Percentiles rank a stretch among this genome's conserved stretches.
phyloP scores from a whole-genome alignment of 305 asterid genomes.

The Coffea humblotiana region DNA sequence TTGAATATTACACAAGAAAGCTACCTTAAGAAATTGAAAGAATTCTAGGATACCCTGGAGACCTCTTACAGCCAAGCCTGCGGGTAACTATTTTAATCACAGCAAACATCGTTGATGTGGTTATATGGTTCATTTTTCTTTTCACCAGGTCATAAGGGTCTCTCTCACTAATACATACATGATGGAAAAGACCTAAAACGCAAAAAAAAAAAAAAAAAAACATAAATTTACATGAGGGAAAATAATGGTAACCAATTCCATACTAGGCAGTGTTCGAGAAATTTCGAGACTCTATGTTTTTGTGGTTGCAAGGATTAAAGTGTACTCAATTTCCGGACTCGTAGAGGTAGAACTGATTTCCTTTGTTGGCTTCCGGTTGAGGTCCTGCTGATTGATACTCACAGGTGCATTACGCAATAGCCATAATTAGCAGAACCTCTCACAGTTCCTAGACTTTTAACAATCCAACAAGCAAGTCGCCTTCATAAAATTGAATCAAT shows the following conservation, averaged over 20 bases:
- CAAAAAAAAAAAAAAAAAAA: too few species aligned
- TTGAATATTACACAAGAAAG: neutral
- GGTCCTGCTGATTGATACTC: neutral
- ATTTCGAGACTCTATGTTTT: too few species aligned
- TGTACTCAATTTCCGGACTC: neutral
- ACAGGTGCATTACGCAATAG: neutral
- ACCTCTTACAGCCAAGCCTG: neutral
- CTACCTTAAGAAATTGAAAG: neutral
- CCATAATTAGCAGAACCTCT: too few species aligned
- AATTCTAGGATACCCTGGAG: constrained; percentile 3
- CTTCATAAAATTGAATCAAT: neutral
- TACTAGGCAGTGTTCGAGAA: neutral
- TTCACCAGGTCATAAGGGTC: neutral
- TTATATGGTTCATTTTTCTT: neutral
- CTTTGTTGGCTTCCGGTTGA: neutral
- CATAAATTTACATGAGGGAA: neutral
- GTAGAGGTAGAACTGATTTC: neutral
- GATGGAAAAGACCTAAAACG: too few species aligned
- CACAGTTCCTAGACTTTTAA: too few species aligned
- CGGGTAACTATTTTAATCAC: neutral
- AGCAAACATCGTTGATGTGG: constrained; percentile 10
- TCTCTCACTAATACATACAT: neutral
- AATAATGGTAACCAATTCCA: neutral
- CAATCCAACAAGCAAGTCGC: neutral
- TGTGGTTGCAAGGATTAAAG: too few species aligned